Evolutionary conservation across 192 early-diverging fungal genomes (phyloP).

Genomic region (Backusella psychrophila): DNA sequence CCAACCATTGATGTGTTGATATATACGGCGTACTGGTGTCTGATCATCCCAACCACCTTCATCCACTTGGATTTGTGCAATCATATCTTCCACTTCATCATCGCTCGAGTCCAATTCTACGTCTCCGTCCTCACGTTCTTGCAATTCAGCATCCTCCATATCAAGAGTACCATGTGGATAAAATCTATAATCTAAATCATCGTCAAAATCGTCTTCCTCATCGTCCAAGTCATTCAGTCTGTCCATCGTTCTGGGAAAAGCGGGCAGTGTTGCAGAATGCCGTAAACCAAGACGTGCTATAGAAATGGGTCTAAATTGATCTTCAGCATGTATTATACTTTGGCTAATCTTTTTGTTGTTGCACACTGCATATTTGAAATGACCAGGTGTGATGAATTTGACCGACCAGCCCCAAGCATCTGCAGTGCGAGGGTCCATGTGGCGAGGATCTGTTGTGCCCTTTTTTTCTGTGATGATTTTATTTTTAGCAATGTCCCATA

Average conservation of each 20-base stretch:
- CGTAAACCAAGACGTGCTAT: conserved; percentile 6
- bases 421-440: conserved; percentile 1
- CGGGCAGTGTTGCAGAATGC: conserved; percentile 14
- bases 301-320: background rate
- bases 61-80: background rate
- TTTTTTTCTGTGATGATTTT: conserved; percentile 31
- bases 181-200: background rate
- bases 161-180: background rate
- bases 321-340: background rate
- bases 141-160: conserved; percentile 12
- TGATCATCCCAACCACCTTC: conserved; percentile 13
- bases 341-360: background rate
- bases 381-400: conserved; percentile 24
- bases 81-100: conserved; percentile 18
- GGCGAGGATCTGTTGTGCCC: conserved; percentile 16
- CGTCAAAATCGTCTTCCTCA: conserved; percentile 19
- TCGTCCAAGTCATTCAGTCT: conserved; percentile 25
- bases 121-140: conserved; percentile 31
- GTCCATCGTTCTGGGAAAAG: conserved; percentile 23
- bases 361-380: conserved; percentile 16
- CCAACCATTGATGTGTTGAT: background rate
- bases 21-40: background rate
- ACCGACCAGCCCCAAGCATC: conserved; percentile 29
- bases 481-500: conserved; percentile 45
- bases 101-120: conserved; percentile 19